Percentiles rank a stretch among this genome's conserved stretches.
These are phyloP conservation scores for Hortaea werneckii DNA, from an alignment of 2,329 filamentous ascomycete species.

Conservation along the genomic window DNA sequence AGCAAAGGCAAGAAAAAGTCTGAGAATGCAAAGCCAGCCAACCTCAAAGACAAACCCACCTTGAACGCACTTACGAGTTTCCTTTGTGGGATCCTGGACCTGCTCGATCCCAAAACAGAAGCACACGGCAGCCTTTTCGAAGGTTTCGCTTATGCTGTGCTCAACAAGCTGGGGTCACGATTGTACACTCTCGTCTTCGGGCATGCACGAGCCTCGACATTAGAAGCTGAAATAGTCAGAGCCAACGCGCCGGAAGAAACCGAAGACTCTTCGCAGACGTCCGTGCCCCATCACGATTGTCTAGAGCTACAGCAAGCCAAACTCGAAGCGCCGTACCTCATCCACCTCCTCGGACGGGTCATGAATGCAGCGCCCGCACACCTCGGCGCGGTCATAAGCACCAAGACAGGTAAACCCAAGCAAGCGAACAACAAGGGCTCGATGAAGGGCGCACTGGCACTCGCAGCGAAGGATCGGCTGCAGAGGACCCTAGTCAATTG, in stretches of 20 bases:
- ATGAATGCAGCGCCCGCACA: conserved; percentile 30
- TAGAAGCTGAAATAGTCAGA: conserved; percentile 16
- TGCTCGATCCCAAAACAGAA: conserved; percentile 26
- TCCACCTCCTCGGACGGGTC: conserved; percentile 31
- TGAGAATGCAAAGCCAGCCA: conserved; percentile 5
- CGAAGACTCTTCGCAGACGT: conserved; percentile 10
- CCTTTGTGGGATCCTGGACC: conserved; percentile 26
- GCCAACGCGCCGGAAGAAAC: conserved; percentile 7
- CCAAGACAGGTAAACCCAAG: conserved; percentile 16
- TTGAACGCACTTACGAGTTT: conserved; percentile 24
- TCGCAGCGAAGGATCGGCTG: conserved; percentile 32
- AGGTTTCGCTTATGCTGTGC: conserved; percentile 31
- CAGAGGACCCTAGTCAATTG: conserved; percentile 36
- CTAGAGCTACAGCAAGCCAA: conserved; percentile 12
- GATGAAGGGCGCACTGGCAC: conserved; percentile 25
- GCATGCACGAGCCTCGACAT: conserved; percentile 9
- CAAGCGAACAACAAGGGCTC: conserved; percentile 15
- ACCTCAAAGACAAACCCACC: conserved; percentile 11
- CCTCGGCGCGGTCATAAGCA: conserved; percentile 14
- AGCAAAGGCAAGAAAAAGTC: conserved; percentile 11
- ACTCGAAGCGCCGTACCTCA: conserved; percentile 32
- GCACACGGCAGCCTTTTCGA: conserved; percentile 34
- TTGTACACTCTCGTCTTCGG: conserved; percentile 33
- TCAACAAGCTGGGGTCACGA: conserved; percentile 29
- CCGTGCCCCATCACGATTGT: neutral